These are phyloP conservation scores for Herpetomonas tarakana DNA, from an alignment of 208 protist species.

Conservation along the genomic window DNA sequence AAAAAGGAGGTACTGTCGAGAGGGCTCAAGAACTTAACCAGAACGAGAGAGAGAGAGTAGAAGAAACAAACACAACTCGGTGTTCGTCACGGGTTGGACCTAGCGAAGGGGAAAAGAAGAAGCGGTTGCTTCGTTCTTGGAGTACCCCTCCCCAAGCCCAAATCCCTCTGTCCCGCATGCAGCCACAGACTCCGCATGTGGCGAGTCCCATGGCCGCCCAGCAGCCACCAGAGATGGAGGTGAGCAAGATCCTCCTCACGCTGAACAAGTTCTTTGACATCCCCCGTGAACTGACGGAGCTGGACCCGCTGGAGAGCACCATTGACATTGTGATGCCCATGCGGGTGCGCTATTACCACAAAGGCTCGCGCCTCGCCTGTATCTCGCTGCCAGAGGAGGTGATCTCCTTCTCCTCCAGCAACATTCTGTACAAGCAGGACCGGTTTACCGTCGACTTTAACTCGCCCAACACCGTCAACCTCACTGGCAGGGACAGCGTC, in stretches of 20 bases:
- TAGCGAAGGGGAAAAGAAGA: too few species aligned
- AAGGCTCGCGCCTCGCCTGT: constrained; percentile 35
- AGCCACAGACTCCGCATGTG: too few species aligned
- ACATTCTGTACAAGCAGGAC: constrained; percentile 39
- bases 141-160: too few species aligned
- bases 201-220: too few species aligned
- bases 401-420: constrained; percentile 36
- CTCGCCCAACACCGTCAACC: constrained; percentile 8
- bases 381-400: constrained; percentile 38
- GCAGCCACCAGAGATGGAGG: constrained; percentile 15
- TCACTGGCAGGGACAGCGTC: background rate
- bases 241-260: constrained; percentile 30
- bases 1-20: too few species aligned
- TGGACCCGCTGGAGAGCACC: constrained; percentile 29
- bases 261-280: constrained; percentile 61
- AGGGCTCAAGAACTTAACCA: too few species aligned
- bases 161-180: too few species aligned
- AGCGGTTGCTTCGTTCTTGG: too few species aligned
- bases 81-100: too few species aligned
- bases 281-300: constrained; percentile 46
- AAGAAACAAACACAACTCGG: too few species aligned
- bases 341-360: constrained; percentile 52
- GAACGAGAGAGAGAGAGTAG: too few species aligned
- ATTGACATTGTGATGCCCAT: constrained; percentile 54
- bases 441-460: constrained; percentile 58